Percentiles rank a stretch among this genome's conserved stretches.
These are phyloP conservation scores for Heteromeles arbutifolia DNA, from an alignment of 306 rosid genomes.

Conservation along the genomic window DNA sequence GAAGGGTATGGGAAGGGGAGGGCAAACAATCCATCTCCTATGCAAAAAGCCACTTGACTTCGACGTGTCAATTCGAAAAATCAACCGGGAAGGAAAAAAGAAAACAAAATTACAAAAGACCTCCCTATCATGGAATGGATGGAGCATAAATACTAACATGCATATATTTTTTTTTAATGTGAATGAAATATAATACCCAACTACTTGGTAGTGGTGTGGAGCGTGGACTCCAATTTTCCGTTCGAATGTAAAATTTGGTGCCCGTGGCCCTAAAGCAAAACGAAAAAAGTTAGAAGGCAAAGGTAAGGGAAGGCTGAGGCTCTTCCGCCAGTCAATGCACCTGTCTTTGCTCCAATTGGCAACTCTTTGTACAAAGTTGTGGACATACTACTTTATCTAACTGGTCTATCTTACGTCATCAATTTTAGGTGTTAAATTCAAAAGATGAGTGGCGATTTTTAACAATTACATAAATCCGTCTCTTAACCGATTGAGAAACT, in stretches of 20 bases:
- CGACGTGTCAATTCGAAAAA: too few species aligned
- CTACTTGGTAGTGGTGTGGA: too few species aligned
- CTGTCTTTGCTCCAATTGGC: neutral
- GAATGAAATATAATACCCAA: too few species aligned
- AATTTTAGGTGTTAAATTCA: constrained; percentile 5
- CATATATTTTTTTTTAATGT: neutral
- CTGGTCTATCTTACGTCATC: too few species aligned
- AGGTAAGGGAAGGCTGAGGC: too few species aligned
- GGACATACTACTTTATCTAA: fast-evolving
- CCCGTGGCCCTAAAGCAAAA: neutral
- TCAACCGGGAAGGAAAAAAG: too few species aligned
- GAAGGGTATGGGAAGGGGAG: too few species aligned
- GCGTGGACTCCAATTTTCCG: neutral
- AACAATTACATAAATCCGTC: constrained; percentile 30
- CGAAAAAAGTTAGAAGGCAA: neutral
- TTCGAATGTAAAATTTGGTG: neutral
- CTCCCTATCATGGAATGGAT: too few species aligned
- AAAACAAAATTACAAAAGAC: neutral
- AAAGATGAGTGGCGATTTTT: constrained; percentile 10
- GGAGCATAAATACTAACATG: neutral
- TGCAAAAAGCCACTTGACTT: too few species aligned
- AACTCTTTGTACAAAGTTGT: too few species aligned
- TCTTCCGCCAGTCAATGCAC: too few species aligned
- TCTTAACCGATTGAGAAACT: constrained; percentile 15
- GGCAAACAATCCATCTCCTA: too few species aligned